These are phyloP conservation scores for Colletotrichum somersetense DNA, from an alignment of 2,329 filamentous ascomycete species.

Conservation along the genomic window DNA sequence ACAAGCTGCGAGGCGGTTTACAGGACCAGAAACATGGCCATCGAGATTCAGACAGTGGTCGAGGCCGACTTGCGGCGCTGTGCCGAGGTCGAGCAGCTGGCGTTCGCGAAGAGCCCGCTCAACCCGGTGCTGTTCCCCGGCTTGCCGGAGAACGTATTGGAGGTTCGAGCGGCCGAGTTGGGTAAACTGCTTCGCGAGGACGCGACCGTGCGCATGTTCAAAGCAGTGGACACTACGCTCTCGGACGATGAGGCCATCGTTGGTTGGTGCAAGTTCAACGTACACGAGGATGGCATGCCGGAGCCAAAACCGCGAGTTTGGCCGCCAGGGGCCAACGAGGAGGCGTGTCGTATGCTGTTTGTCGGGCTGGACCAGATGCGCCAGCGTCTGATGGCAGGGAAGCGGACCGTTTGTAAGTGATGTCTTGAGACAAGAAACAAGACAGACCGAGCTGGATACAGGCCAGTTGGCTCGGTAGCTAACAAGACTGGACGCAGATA, in stretches of 20 bases:
- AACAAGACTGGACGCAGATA: constrained; percentile 45
- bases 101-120: constrained; percentile 26
- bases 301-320: constrained; percentile 44
- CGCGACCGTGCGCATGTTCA: constrained; percentile 31
- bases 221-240: constrained; percentile 41
- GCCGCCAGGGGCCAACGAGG: constrained; percentile 49
- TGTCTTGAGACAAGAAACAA: background rate
- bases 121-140: constrained; percentile 47
- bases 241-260: constrained; percentile 47
- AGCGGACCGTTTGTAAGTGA: constrained; percentile 53
- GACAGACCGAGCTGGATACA: too few species aligned
- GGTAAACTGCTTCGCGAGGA: constrained; percentile 41
- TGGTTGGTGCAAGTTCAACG: constrained; percentile 54
- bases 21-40: constrained; percentile 22
- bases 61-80: constrained; percentile 35
- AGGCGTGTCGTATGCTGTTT: constrained; percentile 52
- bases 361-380: constrained; percentile 49
- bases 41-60: constrained; percentile 37
- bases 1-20: background rate
- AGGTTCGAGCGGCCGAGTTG: constrained; percentile 44
- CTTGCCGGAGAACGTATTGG: constrained; percentile 45
- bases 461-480: constrained; percentile 12
- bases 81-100: constrained; percentile 36
- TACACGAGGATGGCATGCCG: constrained; percentile 48
- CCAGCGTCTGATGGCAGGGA: constrained; percentile 48